Conservation (phyloP, 164 flowering plant genomes). For the Stephania cephalantha region DNA sequence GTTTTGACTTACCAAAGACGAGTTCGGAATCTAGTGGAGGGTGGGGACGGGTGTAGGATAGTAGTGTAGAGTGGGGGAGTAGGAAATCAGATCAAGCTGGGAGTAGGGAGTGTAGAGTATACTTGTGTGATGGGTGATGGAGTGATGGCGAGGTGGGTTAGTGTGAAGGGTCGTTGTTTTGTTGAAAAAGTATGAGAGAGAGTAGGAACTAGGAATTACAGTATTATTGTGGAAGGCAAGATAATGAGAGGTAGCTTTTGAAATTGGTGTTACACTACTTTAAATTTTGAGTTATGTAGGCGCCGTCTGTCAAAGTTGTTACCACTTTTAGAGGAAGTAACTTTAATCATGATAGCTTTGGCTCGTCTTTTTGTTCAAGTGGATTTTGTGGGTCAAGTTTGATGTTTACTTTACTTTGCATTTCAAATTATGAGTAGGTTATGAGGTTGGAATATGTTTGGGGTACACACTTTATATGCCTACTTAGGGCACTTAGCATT, state of each 20-base stretch:
- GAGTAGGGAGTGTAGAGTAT: too few species aligned
- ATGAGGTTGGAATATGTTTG: neutral
- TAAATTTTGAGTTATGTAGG: slow-evolving; percentile 8
- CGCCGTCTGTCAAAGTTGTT: slow-evolving; percentile 7
- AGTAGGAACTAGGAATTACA: neutral
- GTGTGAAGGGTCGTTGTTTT: slow-evolving; percentile 12
- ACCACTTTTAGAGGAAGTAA: neutral
- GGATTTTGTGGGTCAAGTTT: slow-evolving; percentile 1
- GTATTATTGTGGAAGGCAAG: neutral
- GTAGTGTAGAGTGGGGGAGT: too few species aligned
- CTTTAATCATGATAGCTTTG: neutral
- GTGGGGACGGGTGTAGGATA: slow-evolving; percentile 1
- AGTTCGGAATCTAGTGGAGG: neutral
- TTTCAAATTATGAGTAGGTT: neutral
- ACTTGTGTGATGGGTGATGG: too few species aligned
- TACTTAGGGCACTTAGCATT: too few species aligned
- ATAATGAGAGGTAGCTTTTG: neutral
- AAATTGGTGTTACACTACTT: neutral
- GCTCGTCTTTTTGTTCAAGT: neutral
- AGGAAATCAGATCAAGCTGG: too few species aligned
- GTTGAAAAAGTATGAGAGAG: neutral
- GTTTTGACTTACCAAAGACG: neutral
- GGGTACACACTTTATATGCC: too few species aligned
- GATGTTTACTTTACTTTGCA: neutral
- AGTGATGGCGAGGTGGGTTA: neutral